Percentiles rank a stretch among this genome's conserved stretches.
These are phyloP conservation scores for Sarocladium oryzae DNA, from an alignment of 2,329 filamentous ascomycete genomes.

Conservation along the genomic window DNA sequence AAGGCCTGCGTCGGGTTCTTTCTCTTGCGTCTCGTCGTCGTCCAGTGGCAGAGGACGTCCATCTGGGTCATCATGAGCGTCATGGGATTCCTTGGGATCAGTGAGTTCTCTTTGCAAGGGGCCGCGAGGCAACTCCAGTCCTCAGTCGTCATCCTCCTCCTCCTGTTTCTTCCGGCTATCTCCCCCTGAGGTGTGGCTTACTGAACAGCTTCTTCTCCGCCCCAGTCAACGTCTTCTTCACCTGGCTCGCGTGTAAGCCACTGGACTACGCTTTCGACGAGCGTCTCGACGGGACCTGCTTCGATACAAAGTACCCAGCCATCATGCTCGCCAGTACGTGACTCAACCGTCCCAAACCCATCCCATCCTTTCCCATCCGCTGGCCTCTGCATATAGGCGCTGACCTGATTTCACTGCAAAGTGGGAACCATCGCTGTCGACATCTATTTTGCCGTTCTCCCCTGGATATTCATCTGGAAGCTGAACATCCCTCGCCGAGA, in stretches of 20 bases:
- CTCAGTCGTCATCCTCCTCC: no score
- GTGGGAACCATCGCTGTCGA: slow-evolving; percentile 19
- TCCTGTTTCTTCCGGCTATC: no score
- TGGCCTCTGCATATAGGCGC: no score
- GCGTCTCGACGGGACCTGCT: neutral
- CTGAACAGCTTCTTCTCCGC: no score
- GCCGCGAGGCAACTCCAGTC: no score
- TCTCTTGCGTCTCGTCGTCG: slow-evolving; percentile 23
- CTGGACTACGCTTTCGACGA: neutral
- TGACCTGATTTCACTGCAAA: no score
- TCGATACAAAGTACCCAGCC: slow-evolving; percentile 1
- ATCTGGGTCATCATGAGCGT: slow-evolving; percentile 20
- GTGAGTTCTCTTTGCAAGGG: no score
- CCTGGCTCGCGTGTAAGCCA: neutral
- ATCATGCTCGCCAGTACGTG: neutral
- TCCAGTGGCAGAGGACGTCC: slow-evolving; percentile 21
- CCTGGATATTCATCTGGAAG: slow-evolving; percentile 34
- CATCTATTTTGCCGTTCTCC: slow-evolving; percentile 29
- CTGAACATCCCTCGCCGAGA: slow-evolving; percentile 33
- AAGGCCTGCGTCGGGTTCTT: slow-evolving; percentile 28
- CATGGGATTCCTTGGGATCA: neutral
- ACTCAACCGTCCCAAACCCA: neutral
- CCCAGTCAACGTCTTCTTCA: neutral
- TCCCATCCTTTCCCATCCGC: no score
- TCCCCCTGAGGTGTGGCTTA: no score